These are phyloP conservation scores for Candida buenavistaensis DNA, from an alignment of 1,139 yeast genomes.

Conservation along the genomic window DNA sequence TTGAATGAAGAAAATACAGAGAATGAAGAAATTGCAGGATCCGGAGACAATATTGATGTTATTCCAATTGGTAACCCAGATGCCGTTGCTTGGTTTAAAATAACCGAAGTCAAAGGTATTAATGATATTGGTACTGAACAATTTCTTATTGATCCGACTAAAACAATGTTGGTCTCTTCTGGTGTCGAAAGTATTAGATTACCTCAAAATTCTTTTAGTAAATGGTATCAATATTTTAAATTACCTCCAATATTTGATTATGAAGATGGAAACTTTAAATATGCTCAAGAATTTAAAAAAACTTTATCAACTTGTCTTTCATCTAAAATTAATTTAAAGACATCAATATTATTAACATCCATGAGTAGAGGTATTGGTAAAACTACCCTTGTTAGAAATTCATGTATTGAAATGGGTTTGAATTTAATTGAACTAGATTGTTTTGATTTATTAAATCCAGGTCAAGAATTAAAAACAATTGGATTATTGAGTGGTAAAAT, in stretches of 20 bases:
- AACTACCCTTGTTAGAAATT: slow-evolving; percentile 55
- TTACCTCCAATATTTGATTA: slow-evolving; percentile 43
- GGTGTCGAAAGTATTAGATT: slow-evolving; percentile 50
- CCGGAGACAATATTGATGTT: slow-evolving; percentile 25
- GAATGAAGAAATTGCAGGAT: slow-evolving; percentile 22
- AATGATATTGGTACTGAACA: slow-evolving; percentile 37
- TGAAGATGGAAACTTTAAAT: slow-evolving; percentile 34
- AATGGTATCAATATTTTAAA: slow-evolving; percentile 52
- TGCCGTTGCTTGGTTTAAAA: slow-evolving; percentile 82
- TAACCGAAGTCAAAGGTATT: slow-evolving; percentile 42
- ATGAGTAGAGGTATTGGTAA: slow-evolving; percentile 81
- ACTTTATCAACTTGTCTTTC: slow-evolving; percentile 47
- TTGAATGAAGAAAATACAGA: slow-evolving; percentile 16
- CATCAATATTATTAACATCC: slow-evolving; percentile 69
- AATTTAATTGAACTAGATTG: slow-evolving; percentile 74
- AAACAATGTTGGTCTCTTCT: slow-evolving; percentile 67
- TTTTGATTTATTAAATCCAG: slow-evolving; percentile 58
- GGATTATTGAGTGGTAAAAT: slow-evolving; percentile 77
- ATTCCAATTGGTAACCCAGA: slow-evolving; percentile 68
- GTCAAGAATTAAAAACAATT: slow-evolving; percentile 76
- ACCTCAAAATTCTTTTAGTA: slow-evolving; percentile 33
- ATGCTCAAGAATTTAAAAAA: slow-evolving; percentile 54
- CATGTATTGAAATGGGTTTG: slow-evolving; percentile 62
- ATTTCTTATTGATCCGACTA: slow-evolving; percentile 60
- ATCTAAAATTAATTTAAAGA: slow-evolving; percentile 45